Evolutionary conservation across 148 eudicot species (phyloP), one percentile per base, ranked within the genome.

Genomic region (Oxyria digyna): DNA sequence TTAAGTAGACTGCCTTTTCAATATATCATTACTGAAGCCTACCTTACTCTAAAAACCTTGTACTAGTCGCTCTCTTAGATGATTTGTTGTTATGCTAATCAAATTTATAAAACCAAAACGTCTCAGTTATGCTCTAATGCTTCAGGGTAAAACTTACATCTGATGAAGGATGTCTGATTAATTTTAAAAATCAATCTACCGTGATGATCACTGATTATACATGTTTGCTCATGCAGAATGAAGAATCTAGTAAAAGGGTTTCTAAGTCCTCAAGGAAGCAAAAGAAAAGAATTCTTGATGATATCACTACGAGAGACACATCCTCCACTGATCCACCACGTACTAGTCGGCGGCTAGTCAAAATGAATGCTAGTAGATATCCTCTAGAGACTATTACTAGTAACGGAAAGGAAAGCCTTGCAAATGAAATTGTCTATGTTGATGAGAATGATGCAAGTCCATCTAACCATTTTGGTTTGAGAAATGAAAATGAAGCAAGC

Each of bases 261-360:
- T 72, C 68, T 33, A 67, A 41, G 69, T 67, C 38, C 35, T 42
- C 69, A 42, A 33, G 54, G 67, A 78, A 76, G 78, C 75, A 74
- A 64, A 77, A 70, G 72, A 78, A 69, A 64, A 66, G 74, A 31
- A 54, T 54, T 49, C 31, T 31, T 64, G 62, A 69, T 66, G 38
- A 0, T 41, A 62, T 43, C 49, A 66, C 0, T 41, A 62, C 50
- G 49, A 66, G 43, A 72, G 62, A 62, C 48, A 57, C 73, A 69
- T 67, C 63, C 75, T 49, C 76, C 62, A 66, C 71, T 59, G 84
- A 80, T 59, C 62, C 85, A 68, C 80, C 78, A 62, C 69, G 75
- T 29, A 78, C 69, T 77, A 67, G 74, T 46, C 85, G 80, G 18
- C 81, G 87, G 66, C 81, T 86, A 73, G 86, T 86, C 41, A 82